Conservation (phyloP, 306 rosid species). For the Ormosia emarginata region DNA sequence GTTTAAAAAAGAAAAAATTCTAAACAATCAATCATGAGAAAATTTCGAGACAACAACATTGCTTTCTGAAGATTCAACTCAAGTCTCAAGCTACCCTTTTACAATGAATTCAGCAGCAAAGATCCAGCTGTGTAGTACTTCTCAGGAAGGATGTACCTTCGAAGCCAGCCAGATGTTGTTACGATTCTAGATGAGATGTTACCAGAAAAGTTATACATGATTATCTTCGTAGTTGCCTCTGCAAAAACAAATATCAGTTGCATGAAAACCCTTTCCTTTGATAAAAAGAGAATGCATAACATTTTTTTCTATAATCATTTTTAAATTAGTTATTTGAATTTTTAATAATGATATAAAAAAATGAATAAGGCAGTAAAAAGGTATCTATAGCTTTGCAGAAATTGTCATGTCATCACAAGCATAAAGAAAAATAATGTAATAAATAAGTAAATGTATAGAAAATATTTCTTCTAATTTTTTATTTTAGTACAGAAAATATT, state of each 20-base stretch:
- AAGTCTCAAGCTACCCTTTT: constrained; percentile 1
- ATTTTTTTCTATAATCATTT: neutral
- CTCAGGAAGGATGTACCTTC: constrained; percentile 15
- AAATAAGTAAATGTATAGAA: neutral
- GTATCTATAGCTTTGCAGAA: neutral
- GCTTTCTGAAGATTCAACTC: constrained; percentile 10
- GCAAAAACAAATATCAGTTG: constrained; percentile 30
- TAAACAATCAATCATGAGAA: neutral
- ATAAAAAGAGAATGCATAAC: neutral
- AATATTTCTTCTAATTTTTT: neutral
- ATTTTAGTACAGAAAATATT: neutral
- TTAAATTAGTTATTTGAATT: neutral
- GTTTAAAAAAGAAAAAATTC: neutral
- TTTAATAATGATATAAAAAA: neutral
- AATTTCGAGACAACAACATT: neutral
- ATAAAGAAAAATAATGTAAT: neutral
- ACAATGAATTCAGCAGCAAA: constrained; percentile 12
- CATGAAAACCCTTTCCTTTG: constrained; percentile 1
- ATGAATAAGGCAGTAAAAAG: neutral
- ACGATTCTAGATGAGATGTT: constrained; percentile 17
- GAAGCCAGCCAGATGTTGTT: constrained; percentile 3
- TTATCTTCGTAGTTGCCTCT: constrained; percentile 69
- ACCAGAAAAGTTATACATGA: neutral
- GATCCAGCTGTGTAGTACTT: neutral
- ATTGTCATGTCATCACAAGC: neutral